These are phyloP conservation scores for Starmerella asiatica DNA, from an alignment of 805 yeast genomes.

Conservation along the genomic window DNA sequence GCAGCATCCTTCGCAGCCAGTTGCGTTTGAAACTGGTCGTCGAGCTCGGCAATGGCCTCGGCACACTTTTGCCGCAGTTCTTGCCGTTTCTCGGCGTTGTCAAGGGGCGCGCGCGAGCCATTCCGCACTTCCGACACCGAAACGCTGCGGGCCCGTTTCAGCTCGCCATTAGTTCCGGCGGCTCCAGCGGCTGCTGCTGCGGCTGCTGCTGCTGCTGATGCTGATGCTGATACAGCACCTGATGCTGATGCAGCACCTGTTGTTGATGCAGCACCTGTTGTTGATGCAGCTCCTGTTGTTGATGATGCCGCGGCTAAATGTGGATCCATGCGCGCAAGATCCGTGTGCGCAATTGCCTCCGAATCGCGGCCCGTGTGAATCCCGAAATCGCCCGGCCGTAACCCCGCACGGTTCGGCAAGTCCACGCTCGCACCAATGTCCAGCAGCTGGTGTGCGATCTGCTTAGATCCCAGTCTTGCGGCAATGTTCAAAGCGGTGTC, in stretches of 20 bases:
- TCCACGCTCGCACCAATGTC: conserved; percentile 79
- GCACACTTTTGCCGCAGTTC: conserved; percentile 41
- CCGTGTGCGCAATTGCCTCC: neutral
- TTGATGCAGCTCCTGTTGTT: neutral
- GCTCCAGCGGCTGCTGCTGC: neutral
- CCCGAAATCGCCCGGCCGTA: conserved; percentile 79
- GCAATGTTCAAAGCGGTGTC: conserved; percentile 91
- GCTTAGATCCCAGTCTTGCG: conserved; percentile 71
- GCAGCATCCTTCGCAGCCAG: conserved; percentile 39
- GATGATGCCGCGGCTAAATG: neutral
- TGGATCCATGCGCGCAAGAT: neutral
- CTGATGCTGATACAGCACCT: neutral
- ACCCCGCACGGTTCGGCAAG: conserved; percentile 70
- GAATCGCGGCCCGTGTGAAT: conserved; percentile 25
- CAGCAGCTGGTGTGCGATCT: conserved; percentile 64
- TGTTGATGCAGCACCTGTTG: neutral
- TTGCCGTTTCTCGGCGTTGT: conserved; percentile 26
- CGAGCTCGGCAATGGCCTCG: conserved; percentile 38
- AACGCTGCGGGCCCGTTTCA: neutral
- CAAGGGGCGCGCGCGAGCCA: conserved; percentile 11
- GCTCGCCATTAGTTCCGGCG: no score
- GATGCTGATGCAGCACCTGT: neutral
- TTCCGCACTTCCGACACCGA: conserved; percentile 1
- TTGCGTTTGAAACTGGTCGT: conserved; percentile 48
- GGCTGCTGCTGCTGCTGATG: no score